Base-by-base conservation (phyloP, 768 basidiomycete genomes). In the Lyophyllum shimeji region DNA sequence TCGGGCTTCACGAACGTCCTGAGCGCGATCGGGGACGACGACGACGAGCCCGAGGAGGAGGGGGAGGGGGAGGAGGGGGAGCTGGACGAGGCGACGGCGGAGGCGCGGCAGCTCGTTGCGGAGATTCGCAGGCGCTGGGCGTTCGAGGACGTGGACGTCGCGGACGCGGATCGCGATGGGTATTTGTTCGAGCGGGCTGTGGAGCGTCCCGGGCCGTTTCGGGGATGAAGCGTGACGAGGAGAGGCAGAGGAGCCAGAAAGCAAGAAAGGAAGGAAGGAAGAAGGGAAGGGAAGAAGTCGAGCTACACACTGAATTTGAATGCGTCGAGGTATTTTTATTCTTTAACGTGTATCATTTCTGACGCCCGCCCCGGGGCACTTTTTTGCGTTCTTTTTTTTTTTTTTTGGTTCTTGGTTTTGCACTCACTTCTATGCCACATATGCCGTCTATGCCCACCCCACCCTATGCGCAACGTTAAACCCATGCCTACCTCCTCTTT, bases 51-150 rank as follows among this genome's bases (percentile, higher is more conserved):
- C 5, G 29, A 29, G 29, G 5, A 59, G 5, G 50, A 31, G 1
- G 61, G 42, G 17, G 39, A 60, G 3, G 61, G 62, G 25, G 63
- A 62, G 29, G 56, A 59, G 5, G 50, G 25, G 1, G 61, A 45
- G 17, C 39, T 63, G 3, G 61, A 64, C 31, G 63, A 62, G 29
- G 56, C 33, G 11, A 62, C 59, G 1, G 33, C 50, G n/a, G 63
- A 64, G 53, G 63, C 63, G 2, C 44, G 50, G 27, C 21, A 42
- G 20, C 48, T 64, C 29, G 50, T 58, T 21, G 29, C 43, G 46
- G 43, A 33, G 20, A 58, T 64, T 46, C 31, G 40, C 24, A 51
- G 45, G n/a, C 13, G 34, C 6, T 56, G 52, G 57, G 43, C 46
- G 24, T 62, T 62, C 24, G 50, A 59, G 42, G 52, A 56, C 5